Evolutionary conservation across 1,284 basidiomycete genomes (phyloP), one percentile per base, ranked within the genome.

Genomic region (Hemileia vastatrix): DNA sequence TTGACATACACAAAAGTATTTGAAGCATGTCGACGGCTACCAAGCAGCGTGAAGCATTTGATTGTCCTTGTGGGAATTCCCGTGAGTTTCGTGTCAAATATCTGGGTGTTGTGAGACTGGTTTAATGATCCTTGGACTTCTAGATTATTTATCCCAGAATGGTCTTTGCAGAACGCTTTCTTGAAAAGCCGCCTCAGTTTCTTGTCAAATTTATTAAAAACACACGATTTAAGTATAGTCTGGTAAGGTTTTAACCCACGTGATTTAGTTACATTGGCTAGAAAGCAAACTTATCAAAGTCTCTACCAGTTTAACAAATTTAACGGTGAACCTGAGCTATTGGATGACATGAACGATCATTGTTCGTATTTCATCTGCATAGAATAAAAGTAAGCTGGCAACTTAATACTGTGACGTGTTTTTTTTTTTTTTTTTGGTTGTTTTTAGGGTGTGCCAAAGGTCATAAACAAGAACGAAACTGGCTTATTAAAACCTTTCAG

Each of bases 91-190:
- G 27, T n/a, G n/a, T n/a, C n/a, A n/a, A n/a, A n/a, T n/a, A n/a
- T n/a, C n/a, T n/a, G n/a, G n/a, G n/a, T n/a, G n/a, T n/a, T n/a
- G n/a, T n/a, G n/a, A n/a, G n/a, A n/a, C n/a, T n/a, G n/a, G n/a
- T n/a, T n/a, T n/a, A n/a, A n/a, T n/a, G n/a, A n/a, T n/a, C n/a
- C n/a, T n/a, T n/a, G n/a, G n/a, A n/a, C n/a, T 19, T 24, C 53
- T 83, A 87, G 0, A 86, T 87, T 67, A 88, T 88, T 6, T 94
- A 95, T 75, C 91, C 92, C 19, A 85, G 92, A 53, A 89, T 95
- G 88, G 88, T 89, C 2, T 91, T 93, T 75, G 77, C 94, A 65
- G 80, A 80, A 54, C 54, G 54, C 31, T 36, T 63, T 31, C 53
- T 63, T 23, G 53, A 63, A 31, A 63, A 63, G 4, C 31, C 18